Base-by-base conservation (phyloP, 345 rosid genomes). In the Corymbia maculata region DNA sequence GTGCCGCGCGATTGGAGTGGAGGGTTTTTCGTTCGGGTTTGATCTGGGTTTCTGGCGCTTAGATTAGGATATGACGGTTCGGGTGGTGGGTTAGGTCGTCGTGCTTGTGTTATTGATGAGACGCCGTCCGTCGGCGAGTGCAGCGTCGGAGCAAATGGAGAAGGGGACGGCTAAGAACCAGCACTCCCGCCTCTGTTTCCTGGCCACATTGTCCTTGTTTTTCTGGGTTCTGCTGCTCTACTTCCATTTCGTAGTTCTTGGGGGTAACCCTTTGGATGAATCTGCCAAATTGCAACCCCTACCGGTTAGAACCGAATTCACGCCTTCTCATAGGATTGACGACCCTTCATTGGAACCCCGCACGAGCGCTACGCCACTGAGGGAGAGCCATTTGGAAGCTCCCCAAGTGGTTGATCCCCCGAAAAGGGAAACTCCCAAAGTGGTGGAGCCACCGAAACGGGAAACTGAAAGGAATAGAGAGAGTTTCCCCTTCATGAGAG, bases 401-500 rank as follows among this genome's bases (percentile, higher is more conserved):
- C 47, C 26, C 45, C 42, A 19, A 68, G 79, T 15, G 52, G 51
- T 80, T 3, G 68, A 52, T 52, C 30, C 36, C 17, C 64, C 44
- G 24, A 51, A 15, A 21, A 45, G 24, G 51, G 47, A 82, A 45
- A 86, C 44, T 22, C 51, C 57, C 11, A 44, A 13, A 49, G 53
- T 19, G 75, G 52, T 82, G 15, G 75, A 52, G 28, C 53, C 44
- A 13, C 86, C 86, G 16, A n/a, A 51, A 17, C 85, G 24, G 85
- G 13, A 16, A 52, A 30, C 19, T n/a, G 45, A 3, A 84, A 50
- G 42, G 28, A 82, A 66, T 21, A 80, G 15, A 61, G 51, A 85
- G 57, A 87, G 51, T 85, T 89, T 89, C 88, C 88, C 88, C 51
- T 89, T 89, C 53, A 87, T 36, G 90, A 89, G 88, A 53, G 90